Evolutionary conservation across 768 basidiomycete genomes (phyloP), one percentile per base, ranked within the genome.

Genomic region (Termitomyces sp.): DNA sequence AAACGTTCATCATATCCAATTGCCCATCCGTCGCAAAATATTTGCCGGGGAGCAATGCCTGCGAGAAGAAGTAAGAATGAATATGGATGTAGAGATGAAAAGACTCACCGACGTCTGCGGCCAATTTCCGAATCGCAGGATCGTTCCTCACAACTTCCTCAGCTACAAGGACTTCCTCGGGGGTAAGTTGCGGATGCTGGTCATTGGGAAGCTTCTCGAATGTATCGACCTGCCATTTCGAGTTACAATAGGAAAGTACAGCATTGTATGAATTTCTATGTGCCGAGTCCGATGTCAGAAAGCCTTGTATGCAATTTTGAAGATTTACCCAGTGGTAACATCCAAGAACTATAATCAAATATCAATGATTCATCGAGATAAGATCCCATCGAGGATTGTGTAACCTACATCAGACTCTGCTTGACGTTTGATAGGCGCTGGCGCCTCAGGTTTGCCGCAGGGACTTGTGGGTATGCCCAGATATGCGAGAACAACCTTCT

Each of bases 1-100:
- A 95, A 97, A 12, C 94, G 85, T 21, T 85, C 85, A 62, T 98
- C 94, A 60, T 87, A 91, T 38, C 94, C 94, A 60, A 98, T 86
- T 0, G 89, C 83, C 94, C 94, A 98, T 2, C 93, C 92, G 58
- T 94, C 93, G 50, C 87, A 87, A 55, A 69, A 77, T 9, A 93
- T 82, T 68, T 92, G 83, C 28, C 91, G 76, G 3, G 85, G 82
- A 6, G 75, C 66, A 50, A 92, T 69, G n/a, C 89, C 89, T 90
- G 67, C 1, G 61, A 31, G 19, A 8, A 42, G 33, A 44, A 47
- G 30, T 17, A 31, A 5, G 17, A 42, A 21, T 14, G 17, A 10
- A 33, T 1, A 31, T 11, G 26, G 3, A 4, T 6, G 5, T 17
- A 23, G 30, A 43, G 1, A 44, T 19, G 19, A 15, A 26, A 45